Evolutionary conservation across 2,329 filamentous ascomycete genomes (phyloP).

Genomic region (Boeremia lycopersici): DNA sequence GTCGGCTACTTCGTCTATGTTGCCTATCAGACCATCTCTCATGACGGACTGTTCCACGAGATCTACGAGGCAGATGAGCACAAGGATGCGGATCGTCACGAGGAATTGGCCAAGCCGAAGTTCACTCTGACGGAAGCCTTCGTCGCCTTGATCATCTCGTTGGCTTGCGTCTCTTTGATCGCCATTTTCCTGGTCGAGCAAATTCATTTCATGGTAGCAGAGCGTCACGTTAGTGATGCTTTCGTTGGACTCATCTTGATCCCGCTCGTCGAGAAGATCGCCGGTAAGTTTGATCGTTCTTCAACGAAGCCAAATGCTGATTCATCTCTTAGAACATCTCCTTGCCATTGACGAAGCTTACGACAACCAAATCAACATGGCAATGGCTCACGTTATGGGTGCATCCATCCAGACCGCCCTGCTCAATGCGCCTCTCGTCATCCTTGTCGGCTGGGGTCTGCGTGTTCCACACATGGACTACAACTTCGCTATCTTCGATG

Average conservation of each 20-base stretch:
- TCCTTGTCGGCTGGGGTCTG: constrained; percentile 83
- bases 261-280: constrained; percentile 82
- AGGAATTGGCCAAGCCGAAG: constrained; percentile 67
- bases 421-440: constrained; percentile 82
- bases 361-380: constrained; percentile 84
- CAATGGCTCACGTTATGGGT: constrained; percentile 82
- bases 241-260: constrained; percentile 77
- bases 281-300: constrained; percentile 45
- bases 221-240: constrained; percentile 54
- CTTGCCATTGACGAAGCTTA: constrained; percentile 85
- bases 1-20: constrained; percentile 66
- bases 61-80: constrained; percentile 74
- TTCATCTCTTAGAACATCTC: constrained; percentile 66
- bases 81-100: constrained; percentile 66
- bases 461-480: constrained; percentile 70
- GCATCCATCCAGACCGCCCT: constrained; percentile 89
- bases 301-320: constrained; percentile 1
- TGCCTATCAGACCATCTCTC: constrained; percentile 76
- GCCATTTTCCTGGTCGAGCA: constrained; percentile 75
- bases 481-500: constrained; percentile 86
- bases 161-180: constrained; percentile 74
- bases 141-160: constrained; percentile 66
- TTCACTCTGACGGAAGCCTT: constrained; percentile 77
- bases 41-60: constrained; percentile 77
- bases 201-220: constrained; percentile 66